These are phyloP conservation scores for Dissophora globulifera DNA, from an alignment of 192 early-diverging fungal species.

Conservation along the genomic window DNA sequence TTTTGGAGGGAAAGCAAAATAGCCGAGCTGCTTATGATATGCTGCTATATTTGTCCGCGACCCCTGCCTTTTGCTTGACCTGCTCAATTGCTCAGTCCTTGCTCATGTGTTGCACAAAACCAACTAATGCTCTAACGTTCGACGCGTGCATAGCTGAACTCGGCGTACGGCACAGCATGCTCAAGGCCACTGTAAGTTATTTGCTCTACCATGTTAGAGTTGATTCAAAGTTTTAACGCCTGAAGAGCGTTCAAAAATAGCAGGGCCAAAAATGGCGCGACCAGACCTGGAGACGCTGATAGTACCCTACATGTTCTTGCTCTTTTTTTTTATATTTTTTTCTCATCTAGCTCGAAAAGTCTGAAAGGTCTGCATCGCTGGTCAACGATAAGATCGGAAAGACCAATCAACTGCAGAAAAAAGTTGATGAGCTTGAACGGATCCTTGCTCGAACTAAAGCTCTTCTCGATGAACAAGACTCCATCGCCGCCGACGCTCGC, in stretches of 20 bases:
- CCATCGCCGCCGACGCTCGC: neutral
- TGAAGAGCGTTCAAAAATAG: conserved; percentile 24
- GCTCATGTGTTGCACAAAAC: conserved; percentile 5
- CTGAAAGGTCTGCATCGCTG: conserved; percentile 34
- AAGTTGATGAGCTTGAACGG: conserved; percentile 37
- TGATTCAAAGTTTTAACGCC: conserved; percentile 53
- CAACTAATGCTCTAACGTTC: neutral
- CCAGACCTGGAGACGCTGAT: too few species aligned
- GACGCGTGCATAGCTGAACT: conserved; percentile 33
- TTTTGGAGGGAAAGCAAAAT: neutral
- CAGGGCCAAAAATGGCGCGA: neutral
- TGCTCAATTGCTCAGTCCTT: too few species aligned
- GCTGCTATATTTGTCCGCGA: too few species aligned
- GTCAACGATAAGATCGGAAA: conserved; percentile 30
- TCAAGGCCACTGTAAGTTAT: conserved; percentile 43
- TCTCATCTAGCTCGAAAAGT: conserved; percentile 42
- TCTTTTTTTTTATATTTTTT: conserved; percentile 1
- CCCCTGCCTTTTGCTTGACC: too few species aligned
- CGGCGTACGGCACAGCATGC: conserved; percentile 19
- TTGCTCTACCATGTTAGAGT: conserved; percentile 15
- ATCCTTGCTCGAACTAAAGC: conserved; percentile 10
- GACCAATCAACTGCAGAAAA: conserved; percentile 21
- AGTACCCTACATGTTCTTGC: too few species aligned
- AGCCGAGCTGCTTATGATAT: too few species aligned
- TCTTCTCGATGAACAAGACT: conserved; percentile 33